Percentiles rank a stretch among this genome's conserved stretches.
These are phyloP conservation scores for Fonsecaea monophora DNA, from an alignment of 2,329 filamentous ascomycete genomes.

Conservation along the genomic window DNA sequence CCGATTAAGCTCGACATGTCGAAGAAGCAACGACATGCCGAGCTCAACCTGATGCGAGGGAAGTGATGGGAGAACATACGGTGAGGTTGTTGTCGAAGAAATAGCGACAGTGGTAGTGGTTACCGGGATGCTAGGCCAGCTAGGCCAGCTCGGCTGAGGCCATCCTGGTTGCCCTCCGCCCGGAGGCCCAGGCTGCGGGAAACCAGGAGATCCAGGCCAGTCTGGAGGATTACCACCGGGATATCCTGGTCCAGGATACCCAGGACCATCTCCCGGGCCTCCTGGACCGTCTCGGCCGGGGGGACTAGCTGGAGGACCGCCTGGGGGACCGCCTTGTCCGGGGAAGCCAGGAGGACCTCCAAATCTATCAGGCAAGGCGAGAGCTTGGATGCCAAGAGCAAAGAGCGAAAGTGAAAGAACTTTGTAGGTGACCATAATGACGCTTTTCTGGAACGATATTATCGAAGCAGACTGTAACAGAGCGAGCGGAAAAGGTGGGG, in stretches of 20 bases:
- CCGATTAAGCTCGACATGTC: not conserved
- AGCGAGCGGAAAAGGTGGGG: not conserved
- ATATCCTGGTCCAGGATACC: not conserved
- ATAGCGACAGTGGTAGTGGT: not conserved
- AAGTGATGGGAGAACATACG: not conserved
- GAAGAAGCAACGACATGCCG: not conserved
- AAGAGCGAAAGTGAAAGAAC: not conserved
- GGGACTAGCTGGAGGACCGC: not conserved
- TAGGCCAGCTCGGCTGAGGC: not conserved
- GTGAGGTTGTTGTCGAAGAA: not conserved
- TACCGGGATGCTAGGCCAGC: not conserved
- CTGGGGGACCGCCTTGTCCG: not conserved
- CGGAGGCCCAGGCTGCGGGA: not conserved
- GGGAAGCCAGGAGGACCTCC: not conserved
- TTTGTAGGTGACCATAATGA: not conserved
- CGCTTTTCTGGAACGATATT: not conserved
- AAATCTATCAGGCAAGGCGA: not conserved
- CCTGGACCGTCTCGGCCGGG: not conserved
- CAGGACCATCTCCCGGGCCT: not conserved
- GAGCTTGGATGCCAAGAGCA: not conserved
- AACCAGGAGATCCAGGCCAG: not conserved
- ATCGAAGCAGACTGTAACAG: not conserved
- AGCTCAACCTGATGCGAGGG: not conserved
- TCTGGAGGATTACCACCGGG: not conserved
- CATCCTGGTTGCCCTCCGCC: not conserved